These are phyloP conservation scores for Starmera dryadoides DNA, from an alignment of 805 yeast genomes.

Conservation along the genomic window DNA sequence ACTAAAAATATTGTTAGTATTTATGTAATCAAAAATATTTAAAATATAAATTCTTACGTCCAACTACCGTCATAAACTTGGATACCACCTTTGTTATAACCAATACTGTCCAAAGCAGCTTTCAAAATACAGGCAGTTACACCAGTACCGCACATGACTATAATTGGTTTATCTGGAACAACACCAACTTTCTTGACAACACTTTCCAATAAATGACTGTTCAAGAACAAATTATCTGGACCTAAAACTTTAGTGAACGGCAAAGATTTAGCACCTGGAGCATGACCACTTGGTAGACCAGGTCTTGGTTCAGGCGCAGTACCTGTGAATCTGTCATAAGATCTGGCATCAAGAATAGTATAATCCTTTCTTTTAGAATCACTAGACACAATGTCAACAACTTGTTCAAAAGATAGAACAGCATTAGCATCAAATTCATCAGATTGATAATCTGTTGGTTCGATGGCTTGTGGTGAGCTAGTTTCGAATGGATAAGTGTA, in stretches of 20 bases:
- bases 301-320: slow-evolving; percentile 82
- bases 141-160: slow-evolving; percentile 94
- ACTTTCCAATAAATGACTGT: slow-evolving; percentile 35
- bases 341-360: slow-evolving; percentile 75
- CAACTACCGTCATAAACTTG: slow-evolving; percentile 82
- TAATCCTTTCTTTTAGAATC: slow-evolving; percentile 38
- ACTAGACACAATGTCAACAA: slow-evolving; percentile 47
- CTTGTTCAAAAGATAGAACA: slow-evolving; percentile 61
- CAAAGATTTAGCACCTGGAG: slow-evolving; percentile 70
- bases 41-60: slow-evolving; percentile 36
- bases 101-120: slow-evolving; percentile 59
- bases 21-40: slow-evolving; percentile 22
- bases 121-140: slow-evolving; percentile 89
- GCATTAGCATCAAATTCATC: slow-evolving; percentile 33
- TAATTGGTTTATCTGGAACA: slow-evolving; percentile 51
- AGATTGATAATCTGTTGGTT: slow-evolving; percentile 26
- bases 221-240: slow-evolving; percentile 37
- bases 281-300: slow-evolving; percentile 84
- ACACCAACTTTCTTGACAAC: slow-evolving; percentile 34
- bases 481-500: slow-evolving; percentile 40
- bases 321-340: slow-evolving; percentile 70
- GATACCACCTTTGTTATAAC: slow-evolving; percentile 35
- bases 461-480: slow-evolving; percentile 12
- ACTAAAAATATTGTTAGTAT: slow-evolving; percentile 36
- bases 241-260: slow-evolving; percentile 66